These are phyloP conservation scores for Pleurotus cornucopiae DNA, from an alignment of 768 basidiomycete genomes.

Conservation along the genomic window DNA sequence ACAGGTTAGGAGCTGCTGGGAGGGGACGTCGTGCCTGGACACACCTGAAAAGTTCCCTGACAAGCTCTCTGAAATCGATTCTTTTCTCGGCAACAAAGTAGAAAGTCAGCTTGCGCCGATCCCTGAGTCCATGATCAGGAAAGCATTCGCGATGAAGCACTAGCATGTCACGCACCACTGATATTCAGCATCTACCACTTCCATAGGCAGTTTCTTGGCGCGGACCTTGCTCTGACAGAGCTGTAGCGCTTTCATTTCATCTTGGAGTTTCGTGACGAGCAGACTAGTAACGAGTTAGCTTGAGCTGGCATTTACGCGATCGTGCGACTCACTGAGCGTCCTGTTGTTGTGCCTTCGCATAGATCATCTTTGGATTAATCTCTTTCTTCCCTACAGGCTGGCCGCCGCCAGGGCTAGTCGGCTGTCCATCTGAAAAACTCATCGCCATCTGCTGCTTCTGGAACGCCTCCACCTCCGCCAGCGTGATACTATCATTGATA, in stretches of 20 bases:
- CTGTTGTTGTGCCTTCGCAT: conserved; percentile 76
- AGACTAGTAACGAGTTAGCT: conserved; percentile 39
- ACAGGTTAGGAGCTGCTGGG: no score
- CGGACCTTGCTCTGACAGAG: conserved; percentile 89
- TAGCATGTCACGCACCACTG: conserved; percentile 67
- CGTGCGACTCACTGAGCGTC: conserved; percentile 63
- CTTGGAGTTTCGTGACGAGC: conserved; percentile 77
- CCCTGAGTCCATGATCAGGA: conserved; percentile 45
- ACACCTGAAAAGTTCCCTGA: conserved; percentile 89
- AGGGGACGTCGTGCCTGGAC: conserved; percentile 13
- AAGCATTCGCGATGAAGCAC: no score
- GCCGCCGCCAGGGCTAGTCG: conserved; percentile 27
- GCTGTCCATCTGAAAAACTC: conserved; percentile 24
- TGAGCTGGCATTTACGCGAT: no score
- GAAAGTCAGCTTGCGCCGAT: conserved; percentile 96
- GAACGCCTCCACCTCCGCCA: conserved; percentile 87
- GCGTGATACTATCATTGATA: conserved; percentile 85
- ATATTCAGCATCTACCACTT: conserved; percentile 97
- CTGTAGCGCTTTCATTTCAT: conserved; percentile 89
- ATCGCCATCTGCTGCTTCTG: conserved; percentile 74
- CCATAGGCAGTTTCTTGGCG: conserved; percentile 96
- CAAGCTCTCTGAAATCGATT: conserved; percentile 95
- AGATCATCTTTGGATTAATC: conserved; percentile 96
- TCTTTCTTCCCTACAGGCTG: conserved; percentile 66
- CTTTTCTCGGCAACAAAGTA: conserved; percentile 96